Conservation (phyloP, 2,329 filamentous ascomycete genomes). For the Colletotrichum musicola region DNA sequence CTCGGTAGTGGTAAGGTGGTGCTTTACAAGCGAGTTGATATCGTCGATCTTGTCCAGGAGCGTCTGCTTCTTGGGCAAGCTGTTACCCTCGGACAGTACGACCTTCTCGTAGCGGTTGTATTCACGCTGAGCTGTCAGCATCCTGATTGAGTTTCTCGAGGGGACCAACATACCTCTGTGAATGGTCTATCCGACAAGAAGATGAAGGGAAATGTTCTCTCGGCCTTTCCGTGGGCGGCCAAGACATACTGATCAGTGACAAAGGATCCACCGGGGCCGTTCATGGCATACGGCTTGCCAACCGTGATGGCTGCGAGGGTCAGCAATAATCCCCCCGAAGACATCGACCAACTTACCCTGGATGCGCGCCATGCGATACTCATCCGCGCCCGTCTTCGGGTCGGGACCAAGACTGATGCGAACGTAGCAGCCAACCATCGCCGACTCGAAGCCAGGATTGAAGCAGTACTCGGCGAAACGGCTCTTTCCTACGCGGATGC, state of each 20-base stretch:
- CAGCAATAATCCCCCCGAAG: not conserved
- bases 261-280: slow-evolving; percentile 81
- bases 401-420: slow-evolving; percentile 87
- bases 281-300: slow-evolving; percentile 86
- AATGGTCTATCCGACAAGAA: slow-evolving; percentile 88
- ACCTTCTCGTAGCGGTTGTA: slow-evolving; percentile 84
- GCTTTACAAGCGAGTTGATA: slow-evolving; percentile 83
- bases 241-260: slow-evolving; percentile 88
- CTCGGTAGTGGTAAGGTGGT: slow-evolving; percentile 85
- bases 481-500: slow-evolving; percentile 84
- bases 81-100: slow-evolving; percentile 77
- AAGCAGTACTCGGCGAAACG: slow-evolving; percentile 94
- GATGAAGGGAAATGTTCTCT: slow-evolving; percentile 90
- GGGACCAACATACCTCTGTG: slow-evolving; percentile 73
- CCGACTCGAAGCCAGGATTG: slow-evolving; percentile 87
- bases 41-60: slow-evolving; percentile 81
- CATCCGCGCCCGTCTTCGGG: slow-evolving; percentile 76
- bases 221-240: slow-evolving; percentile 84
- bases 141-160: not conserved
- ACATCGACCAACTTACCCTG: slow-evolving; percentile 71
- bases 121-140: slow-evolving; percentile 68
- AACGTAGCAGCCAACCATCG: slow-evolving; percentile 86
- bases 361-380: slow-evolving; percentile 90
- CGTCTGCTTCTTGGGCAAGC: slow-evolving; percentile 78
- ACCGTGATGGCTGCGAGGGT: slow-evolving; percentile 75